Evolutionary conservation across 2,329 filamentous ascomycete genomes (phyloP).

Genomic region (Aspergillus pseudonomiae): DNA sequence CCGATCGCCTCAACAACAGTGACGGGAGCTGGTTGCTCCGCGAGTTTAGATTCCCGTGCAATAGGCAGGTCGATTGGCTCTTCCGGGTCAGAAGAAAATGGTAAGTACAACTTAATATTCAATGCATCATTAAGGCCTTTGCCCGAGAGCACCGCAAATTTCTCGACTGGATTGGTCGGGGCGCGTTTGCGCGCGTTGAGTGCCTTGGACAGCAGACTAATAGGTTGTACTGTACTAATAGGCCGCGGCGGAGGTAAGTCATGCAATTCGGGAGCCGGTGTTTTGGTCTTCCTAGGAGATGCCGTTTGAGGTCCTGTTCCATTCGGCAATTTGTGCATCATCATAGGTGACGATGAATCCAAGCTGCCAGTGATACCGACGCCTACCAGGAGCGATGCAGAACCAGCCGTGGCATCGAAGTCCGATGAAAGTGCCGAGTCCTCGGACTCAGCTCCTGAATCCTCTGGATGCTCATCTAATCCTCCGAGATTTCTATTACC

Average conservation of each 20-base stretch:
- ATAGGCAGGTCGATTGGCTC: constrained; percentile 63
- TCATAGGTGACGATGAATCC: constrained; percentile 54
- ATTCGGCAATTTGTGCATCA: constrained; percentile 45
- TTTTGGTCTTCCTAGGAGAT: constrained; percentile 57
- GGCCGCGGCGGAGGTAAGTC: constrained; percentile 63
- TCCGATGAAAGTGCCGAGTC: constrained; percentile 56
- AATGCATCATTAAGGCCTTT: constrained; percentile 63
- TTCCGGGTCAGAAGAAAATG: constrained; percentile 59
- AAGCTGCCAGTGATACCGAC: constrained; percentile 48
- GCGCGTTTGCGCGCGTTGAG: constrained; percentile 60
- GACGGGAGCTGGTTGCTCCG: constrained; percentile 50
- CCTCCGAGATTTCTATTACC: constrained; percentile 34
- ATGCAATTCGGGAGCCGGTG: constrained; percentile 54
- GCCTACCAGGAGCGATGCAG: constrained; percentile 59
- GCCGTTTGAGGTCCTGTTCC: constrained; percentile 36
- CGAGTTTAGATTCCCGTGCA: constrained; percentile 58
- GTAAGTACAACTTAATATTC: constrained; percentile 66
- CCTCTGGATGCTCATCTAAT: constrained; percentile 46
- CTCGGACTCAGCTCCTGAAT: constrained; percentile 53
- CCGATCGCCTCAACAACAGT: constrained; percentile 67
- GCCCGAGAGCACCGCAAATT: constrained; percentile 62
- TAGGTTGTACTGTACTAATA: constrained; percentile 60
- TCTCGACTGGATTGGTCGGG: constrained; percentile 63
- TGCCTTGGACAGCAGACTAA: constrained; percentile 61
- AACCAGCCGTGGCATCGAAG: constrained; percentile 58